Conservation (phyloP, 441 rosid genomes). For the Populus tomentosa region DNA sequence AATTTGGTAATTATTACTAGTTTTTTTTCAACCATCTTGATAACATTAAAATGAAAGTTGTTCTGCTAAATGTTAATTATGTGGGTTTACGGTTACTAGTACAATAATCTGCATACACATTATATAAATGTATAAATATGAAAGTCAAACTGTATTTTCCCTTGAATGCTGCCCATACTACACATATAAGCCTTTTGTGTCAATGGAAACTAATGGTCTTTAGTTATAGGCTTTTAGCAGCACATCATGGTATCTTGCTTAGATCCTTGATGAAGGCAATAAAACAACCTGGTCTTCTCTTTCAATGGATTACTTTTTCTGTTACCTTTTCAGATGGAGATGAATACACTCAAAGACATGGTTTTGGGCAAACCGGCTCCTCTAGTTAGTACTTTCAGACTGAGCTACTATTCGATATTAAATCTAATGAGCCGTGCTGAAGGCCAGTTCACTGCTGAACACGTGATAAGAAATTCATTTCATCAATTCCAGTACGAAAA, state of each 20-base stretch:
- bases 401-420: conserved; percentile 96
- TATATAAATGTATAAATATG: neutral
- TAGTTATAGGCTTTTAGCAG: neutral
- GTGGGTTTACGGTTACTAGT: neutral
- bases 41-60: neutral
- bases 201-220: neutral
- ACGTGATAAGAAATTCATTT: conserved; percentile 90
- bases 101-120: neutral
- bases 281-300: neutral
- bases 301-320: neutral
- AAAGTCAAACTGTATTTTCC: neutral
- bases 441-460: conserved; percentile 98
- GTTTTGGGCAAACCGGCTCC: conserved; percentile 99
- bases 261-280: neutral
- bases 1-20: neutral
- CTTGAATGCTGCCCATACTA: neutral
- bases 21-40: neutral
- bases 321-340: conserved; percentile 69
- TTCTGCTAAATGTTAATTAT: neutral
- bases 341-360: conserved; percentile 89
- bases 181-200: neutral
- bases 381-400: conserved; percentile 92
- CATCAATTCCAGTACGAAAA: conserved; percentile 98
- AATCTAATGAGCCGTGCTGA: conserved; percentile 97
- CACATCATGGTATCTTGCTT: neutral